Base-by-base conservation (phyloP, 768 basidiomycete genomes). In the Auriscalpium vulgare region DNA sequence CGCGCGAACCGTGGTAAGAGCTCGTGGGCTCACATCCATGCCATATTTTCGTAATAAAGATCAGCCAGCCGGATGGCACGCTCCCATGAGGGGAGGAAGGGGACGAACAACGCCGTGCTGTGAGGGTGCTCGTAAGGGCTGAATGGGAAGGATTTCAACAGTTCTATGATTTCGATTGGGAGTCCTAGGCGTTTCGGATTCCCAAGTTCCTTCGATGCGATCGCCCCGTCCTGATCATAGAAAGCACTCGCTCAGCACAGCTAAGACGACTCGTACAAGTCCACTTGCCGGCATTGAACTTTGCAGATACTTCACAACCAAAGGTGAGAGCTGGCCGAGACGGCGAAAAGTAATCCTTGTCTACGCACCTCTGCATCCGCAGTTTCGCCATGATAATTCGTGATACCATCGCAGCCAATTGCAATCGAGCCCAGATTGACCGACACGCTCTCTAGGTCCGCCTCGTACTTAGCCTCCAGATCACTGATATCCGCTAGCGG, bases 131-230 rank as follows among this genome's bases (percentile, higher is more conserved):
- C 74, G 37, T 67, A 71, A 51, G 76, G 57, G 17, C 79, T 79
- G 36, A 79, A 74, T 9, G 80, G 80, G 59, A 78, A 81, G 5
- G 79, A 72, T 46, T 75, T 68, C 61, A 73, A 72, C 8, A 81
- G 72, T 13, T 73, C 70, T 17, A 75, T 55, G 21, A 81, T 71
- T 55, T 78, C 77, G 11, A 53, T 51, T 10, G 79, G 76, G 44
- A 81, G 67, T 40, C 72, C 67, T 35, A 76, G 52, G 38, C 62
- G 51, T 43, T 63, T 60, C 11, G 64, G 62, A n/a, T 69, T 29
- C 29, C 62, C 44, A 50, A 49, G 29, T 29, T 29, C 29, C 29
- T 29, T 29, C 29, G 7, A 7, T 29, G 29, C 7, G 29, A 29
- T 29, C 7, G 29, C 29, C 29, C 29, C 29, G 29, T 29, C 29